Evolutionary conservation across 495 filamentous ascomycete genomes (phyloP).

Genomic region (Penicillium argentinense): DNA sequence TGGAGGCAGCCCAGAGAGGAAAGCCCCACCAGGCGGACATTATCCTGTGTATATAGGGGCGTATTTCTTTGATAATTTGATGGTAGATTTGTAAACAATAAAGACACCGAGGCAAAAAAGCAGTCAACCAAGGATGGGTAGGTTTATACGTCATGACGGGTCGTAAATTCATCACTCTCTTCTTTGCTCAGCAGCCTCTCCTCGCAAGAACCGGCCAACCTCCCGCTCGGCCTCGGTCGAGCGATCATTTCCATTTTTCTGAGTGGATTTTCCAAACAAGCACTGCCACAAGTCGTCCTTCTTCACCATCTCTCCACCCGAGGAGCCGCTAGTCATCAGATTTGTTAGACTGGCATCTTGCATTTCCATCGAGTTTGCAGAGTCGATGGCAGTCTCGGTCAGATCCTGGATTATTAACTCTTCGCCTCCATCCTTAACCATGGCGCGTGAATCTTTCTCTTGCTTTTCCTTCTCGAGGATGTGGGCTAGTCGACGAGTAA

Average conservation of each 20-base stretch:
- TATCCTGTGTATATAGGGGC: no score
- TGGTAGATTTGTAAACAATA: no score
- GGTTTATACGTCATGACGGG: neutral
- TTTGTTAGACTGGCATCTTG: slow-evolving; percentile 64
- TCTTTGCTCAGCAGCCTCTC: slow-evolving; percentile 47
- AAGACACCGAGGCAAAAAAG: no score
- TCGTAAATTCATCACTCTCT: slow-evolving; percentile 16
- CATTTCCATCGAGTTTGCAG: slow-evolving; percentile 79
- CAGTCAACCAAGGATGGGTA: neutral
- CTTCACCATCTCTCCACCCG: slow-evolving; percentile 77
- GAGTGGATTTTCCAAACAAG: slow-evolving; percentile 62
- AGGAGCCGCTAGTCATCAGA: slow-evolving; percentile 66
- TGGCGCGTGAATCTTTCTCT: slow-evolving; percentile 16
- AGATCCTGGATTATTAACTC: slow-evolving; percentile 28
- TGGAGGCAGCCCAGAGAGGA: no score
- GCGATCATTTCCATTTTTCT: slow-evolving; percentile 17
- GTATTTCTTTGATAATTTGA: no score
- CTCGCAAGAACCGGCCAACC: slow-evolving; percentile 45
- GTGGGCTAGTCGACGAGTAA: slow-evolving; percentile 72
- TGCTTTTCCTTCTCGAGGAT: slow-evolving; percentile 53
- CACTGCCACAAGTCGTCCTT: slow-evolving; percentile 87
- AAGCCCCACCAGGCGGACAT: no score
- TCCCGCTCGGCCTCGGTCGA: slow-evolving; percentile 36
- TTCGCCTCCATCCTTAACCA: slow-evolving; percentile 25
- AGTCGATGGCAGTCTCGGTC: slow-evolving; percentile 65